A percentile compares a stretch with the other conserved stretches of the same genome.
phyloP scores from a whole-genome alignment of 495 filamentous ascomycete species.

The Penicillium daleae region DNA sequence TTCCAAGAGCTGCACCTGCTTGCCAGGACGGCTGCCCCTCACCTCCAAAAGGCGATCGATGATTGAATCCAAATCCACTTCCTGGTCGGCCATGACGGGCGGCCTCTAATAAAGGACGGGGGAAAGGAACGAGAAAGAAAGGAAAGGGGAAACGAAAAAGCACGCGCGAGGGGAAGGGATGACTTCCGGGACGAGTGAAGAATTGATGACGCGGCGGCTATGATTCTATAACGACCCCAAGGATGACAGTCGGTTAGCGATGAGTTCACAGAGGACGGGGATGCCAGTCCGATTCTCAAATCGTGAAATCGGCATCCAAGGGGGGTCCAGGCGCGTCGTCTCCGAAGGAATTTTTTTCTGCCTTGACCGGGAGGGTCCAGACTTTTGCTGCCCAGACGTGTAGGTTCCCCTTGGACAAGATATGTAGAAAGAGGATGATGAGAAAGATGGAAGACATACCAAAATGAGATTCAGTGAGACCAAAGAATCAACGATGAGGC shows the following conservation, averaged over 20 bases:
- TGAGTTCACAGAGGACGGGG: constrained; percentile 13
- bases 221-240: constrained; percentile 32
- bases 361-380: not conserved
- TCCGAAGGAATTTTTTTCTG: constrained; percentile 20
- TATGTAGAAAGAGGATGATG: not conserved
- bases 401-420: not conserved
- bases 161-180: constrained; percentile 36
- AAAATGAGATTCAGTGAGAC: constrained; percentile 26
- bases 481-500: constrained; percentile 32
- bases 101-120: constrained; percentile 36
- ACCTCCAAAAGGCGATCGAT: constrained; percentile 98
- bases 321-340: constrained; percentile 35
- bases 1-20: constrained; percentile 97
- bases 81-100: constrained; percentile 88
- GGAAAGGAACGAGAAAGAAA: constrained; percentile 31
- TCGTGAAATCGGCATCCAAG: constrained; percentile 1
- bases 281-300: constrained; percentile 23
- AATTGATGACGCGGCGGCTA: constrained; percentile 47
- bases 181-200: constrained; percentile 40
- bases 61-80: constrained; percentile 98
- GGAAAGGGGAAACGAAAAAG: constrained; percentile 29
- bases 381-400: not conserved
- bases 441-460: constrained; percentile 27
- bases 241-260: constrained; percentile 21
- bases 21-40: constrained; percentile 94